phyloP scores from a whole-genome alignment of 2,329 filamentous ascomycete genomes.

The Metarhizium rileyi region DNA sequence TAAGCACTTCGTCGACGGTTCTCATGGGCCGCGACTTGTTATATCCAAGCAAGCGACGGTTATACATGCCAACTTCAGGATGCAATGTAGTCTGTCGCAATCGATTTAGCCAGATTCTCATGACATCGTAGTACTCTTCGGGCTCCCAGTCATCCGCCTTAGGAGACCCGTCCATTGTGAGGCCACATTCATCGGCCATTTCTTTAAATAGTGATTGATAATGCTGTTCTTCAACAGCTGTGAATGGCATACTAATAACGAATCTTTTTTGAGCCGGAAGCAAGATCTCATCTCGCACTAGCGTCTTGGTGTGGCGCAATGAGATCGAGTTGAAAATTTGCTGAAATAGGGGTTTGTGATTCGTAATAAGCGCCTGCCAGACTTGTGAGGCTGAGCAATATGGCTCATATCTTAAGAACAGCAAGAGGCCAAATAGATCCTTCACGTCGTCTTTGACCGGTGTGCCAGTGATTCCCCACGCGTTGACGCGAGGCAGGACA shows the following conservation, averaged over 20 bases:
- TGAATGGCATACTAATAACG: slow-evolving; percentile 84
- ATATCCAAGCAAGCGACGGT: slow-evolving; percentile 52
- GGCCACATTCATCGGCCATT: slow-evolving; percentile 60
- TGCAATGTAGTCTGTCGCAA: slow-evolving; percentile 79
- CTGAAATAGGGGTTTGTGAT: slow-evolving; percentile 55
- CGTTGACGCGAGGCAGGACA: slow-evolving; percentile 71
- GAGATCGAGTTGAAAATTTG: slow-evolving; percentile 62
- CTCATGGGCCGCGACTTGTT: slow-evolving; percentile 57
- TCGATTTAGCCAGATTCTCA: slow-evolving; percentile 70
- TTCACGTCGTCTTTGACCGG: slow-evolving; percentile 69
- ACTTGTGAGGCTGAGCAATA: slow-evolving; percentile 54
- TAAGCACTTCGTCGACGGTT: slow-evolving; percentile 77
- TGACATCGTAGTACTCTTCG: slow-evolving; percentile 54
- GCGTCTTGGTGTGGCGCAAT: slow-evolving; percentile 76
- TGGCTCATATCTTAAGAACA: slow-evolving; percentile 72
- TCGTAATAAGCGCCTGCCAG: slow-evolving; percentile 58
- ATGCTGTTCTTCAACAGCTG: slow-evolving; percentile 81
- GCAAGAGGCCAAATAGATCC: slow-evolving; percentile 71
- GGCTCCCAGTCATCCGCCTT: slow-evolving; percentile 53
- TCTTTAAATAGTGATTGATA: slow-evolving; percentile 68
- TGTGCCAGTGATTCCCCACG: slow-evolving; percentile 85
- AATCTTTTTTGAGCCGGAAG: slow-evolving; percentile 78
- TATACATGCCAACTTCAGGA: slow-evolving; percentile 65
- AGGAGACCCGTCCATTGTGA: slow-evolving; percentile 57
- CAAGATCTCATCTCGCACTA: slow-evolving; percentile 66